Evolutionary conservation across 2,329 filamentous ascomycete genomes (phyloP), one percentile per base, ranked within the genome.

Genomic region (Salinomyces thailandicus): DNA sequence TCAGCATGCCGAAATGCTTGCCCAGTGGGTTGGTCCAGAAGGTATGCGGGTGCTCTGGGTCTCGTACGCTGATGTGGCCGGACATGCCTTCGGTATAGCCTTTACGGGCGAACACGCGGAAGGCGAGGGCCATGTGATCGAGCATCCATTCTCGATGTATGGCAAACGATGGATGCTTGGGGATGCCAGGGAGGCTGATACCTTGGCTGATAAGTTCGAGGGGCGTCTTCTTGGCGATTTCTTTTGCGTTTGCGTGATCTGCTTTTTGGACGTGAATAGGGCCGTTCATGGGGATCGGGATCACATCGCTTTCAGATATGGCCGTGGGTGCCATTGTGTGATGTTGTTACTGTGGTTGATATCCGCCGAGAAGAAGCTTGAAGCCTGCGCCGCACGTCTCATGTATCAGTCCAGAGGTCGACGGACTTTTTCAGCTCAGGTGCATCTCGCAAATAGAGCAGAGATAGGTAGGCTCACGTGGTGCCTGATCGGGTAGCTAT

Each of bases 1-100:
- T 75, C 33, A 83, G 63, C 41, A 78, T 59, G 4, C 69, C 77
- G 51, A 82, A 84, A 53, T 82, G 77, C 11, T 68, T 65, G 2
- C 73, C 77, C 1, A 82, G 61, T 38, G 59, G 78, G 61, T 74
- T 83, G 53, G 80, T 83, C 80, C 81, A 85, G 58, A 81, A 79
- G 11, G 67, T 65, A 41, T 73, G 62, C 0, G 62, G 61, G 46
- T 72, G 63, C 53, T 81, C 75, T 0, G 79, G 77, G 52, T 83
- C 79, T 9, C 77, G 68, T 1, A 82, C 72, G 11, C 65, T 71
- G 45, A 84, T 83, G 55, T 82, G 78, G 0, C 79, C 79, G 18
- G 68, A 67, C 64, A 81, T 79, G 37, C 79, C 79, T 57, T 83
- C 79, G 0, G 73, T 75, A 57, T 75, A 81, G 33, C 74, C 75